Conservation (phyloP, 2,329 filamentous ascomycete species). For the Biscogniauxia mediterranea region DNA sequence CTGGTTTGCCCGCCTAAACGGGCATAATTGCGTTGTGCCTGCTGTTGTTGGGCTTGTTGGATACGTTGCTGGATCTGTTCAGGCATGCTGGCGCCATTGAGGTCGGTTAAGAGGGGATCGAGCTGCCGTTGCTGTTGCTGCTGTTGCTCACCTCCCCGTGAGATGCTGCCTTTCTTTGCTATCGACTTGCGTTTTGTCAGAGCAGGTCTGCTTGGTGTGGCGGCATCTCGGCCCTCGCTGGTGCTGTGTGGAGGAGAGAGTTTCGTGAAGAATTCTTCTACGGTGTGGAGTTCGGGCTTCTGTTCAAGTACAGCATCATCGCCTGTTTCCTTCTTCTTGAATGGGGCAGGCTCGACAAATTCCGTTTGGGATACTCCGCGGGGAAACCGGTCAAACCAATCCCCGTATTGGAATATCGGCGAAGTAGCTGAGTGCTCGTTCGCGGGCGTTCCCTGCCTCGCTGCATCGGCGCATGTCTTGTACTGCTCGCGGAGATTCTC, state of each 20-base stretch:
- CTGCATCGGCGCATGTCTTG: slow-evolving; percentile 78
- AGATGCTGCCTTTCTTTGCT: slow-evolving; percentile 37
- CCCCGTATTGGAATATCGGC: slow-evolving; percentile 88
- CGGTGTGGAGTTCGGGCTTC: slow-evolving; percentile 85
- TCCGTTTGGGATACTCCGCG: slow-evolving; percentile 84
- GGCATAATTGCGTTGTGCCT: slow-evolving; percentile 43
- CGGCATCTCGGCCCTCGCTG: slow-evolving; percentile 41
- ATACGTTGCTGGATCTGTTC: slow-evolving; percentile 37
- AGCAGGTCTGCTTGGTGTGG: slow-evolving; percentile 23
- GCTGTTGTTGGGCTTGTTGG: slow-evolving; percentile 36
- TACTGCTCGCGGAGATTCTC: slow-evolving; percentile 91
- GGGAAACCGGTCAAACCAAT: slow-evolving; percentile 96
- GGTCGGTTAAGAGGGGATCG: slow-evolving; percentile 40
- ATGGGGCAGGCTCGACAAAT: slow-evolving; percentile 71
- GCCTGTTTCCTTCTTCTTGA: slow-evolving; percentile 70
- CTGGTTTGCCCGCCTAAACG: slow-evolving; percentile 42
- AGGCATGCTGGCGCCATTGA: slow-evolving; percentile 26
- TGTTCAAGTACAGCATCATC: slow-evolving; percentile 89
- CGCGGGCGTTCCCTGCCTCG: slow-evolving; percentile 60
- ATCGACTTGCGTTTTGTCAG: slow-evolving; percentile 39
- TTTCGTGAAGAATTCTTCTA: slow-evolving; percentile 89
- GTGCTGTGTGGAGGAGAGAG: slow-evolving; percentile 63
- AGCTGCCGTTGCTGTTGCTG: slow-evolving; percentile 36
- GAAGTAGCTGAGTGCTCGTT: slow-evolving; percentile 49
- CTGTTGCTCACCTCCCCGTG: slow-evolving; percentile 35